Percentiles rank a stretch among this genome's conserved stretches.
Evolutionary conservation across 495 filamentous ascomycete genomes (phyloP).

Genomic region (Podospora fimiseda): DNA sequence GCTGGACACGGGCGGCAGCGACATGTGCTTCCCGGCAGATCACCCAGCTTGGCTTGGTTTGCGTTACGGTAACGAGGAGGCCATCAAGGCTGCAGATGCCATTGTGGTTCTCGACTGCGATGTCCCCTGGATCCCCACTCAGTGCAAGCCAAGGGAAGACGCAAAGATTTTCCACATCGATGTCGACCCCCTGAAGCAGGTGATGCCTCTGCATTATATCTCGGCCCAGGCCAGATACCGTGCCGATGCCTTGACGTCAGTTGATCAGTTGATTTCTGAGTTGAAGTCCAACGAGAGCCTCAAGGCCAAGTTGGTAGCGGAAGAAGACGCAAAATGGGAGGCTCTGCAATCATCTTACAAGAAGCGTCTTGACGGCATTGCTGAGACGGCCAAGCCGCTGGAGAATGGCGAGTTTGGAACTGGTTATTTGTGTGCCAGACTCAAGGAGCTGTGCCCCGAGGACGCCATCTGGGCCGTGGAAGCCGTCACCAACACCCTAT

Average conservation of each 20-base stretch:
- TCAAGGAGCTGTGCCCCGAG: constrained; percentile 59
- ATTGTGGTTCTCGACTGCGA: constrained; percentile 85
- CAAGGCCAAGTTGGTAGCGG: constrained; percentile 40
- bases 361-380: constrained; percentile 53
- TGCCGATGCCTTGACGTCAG: constrained; percentile 62
- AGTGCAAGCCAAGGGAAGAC: constrained; percentile 50
- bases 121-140: constrained; percentile 60
- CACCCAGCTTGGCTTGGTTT: constrained; percentile 67
- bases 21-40: constrained; percentile 91
- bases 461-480: constrained; percentile 85
- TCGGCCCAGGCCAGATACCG: constrained; percentile 67
- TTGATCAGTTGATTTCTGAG: constrained; percentile 61
- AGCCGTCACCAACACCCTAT: constrained; percentile 74
- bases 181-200: constrained; percentile 77
- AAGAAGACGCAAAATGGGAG: constrained; percentile 45
- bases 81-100: constrained; percentile 69
- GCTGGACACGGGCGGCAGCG: constrained; percentile 81
- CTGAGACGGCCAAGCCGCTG: constrained; percentile 47
- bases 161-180: constrained; percentile 78
- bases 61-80: constrained; percentile 68
- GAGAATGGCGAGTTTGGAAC: constrained; percentile 62
- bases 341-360: constrained; percentile 54
- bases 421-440: constrained; percentile 58
- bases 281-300: constrained; percentile 44
- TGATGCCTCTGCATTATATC: constrained; percentile 82